Evolutionary conservation across 257 asterid species (phyloP), one percentile per base, ranked within the genome.

Genomic region (Ballota nigra): DNA sequence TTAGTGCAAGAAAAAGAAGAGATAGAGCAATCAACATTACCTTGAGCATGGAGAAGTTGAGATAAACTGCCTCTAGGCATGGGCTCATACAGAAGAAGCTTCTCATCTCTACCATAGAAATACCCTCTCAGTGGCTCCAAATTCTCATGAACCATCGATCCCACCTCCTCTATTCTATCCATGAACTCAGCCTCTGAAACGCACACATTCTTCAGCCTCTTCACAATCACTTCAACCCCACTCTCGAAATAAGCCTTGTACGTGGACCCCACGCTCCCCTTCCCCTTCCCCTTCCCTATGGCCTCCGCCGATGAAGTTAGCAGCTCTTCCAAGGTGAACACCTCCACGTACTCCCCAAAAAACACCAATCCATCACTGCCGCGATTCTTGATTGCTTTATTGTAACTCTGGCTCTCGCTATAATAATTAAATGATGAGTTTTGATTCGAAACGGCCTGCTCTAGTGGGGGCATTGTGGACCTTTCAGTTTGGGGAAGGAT

Each of bases 41-140:
- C 53, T 24, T 23, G 63, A 81, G 89, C 11, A 76, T 89, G 92
- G 5, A 87, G 85, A 53, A 82, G 29, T 3, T 61, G 70, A 31
- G 52, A 78, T 78, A 87, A 79, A 66, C 90, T 85, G 71, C 86
- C 86, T 6, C 68, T 70, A 0, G 83, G 70, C 75, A 82, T 77
- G 18, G 87, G 85, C 34, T 85, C 82, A 74, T 75, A 85, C 23
- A 89, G 43, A 13, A 89, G 63, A 43, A 89, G 88, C 73, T 82
- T 87, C 83, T 89, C 96, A 3, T 82, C 89, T 40, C 73, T 83
- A 24, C 91, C 90, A 69, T 78, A 89, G 36, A 79, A 87, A 47
- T 80, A 89, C 1, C 90, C 96, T 66, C 63, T 67, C 2, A 84
- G 69, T 10, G 87, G 89, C 73, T 79, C 82, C 83, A 89, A 71